These are phyloP conservation scores for Actinomortierella wolfii DNA, from an alignment of 371 early-diverging fungal genomes.

Conservation along the genomic window DNA sequence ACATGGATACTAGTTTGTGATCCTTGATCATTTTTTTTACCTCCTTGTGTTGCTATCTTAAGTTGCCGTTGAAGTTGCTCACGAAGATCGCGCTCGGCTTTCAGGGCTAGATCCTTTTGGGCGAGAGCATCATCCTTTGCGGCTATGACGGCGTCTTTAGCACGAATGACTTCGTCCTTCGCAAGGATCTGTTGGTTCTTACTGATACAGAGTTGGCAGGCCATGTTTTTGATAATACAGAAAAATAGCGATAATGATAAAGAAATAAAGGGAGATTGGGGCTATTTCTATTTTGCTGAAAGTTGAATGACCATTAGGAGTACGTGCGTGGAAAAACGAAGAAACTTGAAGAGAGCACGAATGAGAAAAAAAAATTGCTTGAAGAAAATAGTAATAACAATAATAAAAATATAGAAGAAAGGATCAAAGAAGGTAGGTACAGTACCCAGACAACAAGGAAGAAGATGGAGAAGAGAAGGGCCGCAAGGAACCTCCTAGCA, in stretches of 20 bases:
- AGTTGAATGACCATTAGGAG: no score
- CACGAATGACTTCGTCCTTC: constrained; percentile 35
- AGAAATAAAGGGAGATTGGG: no score
- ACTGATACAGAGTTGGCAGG: constrained; percentile 18
- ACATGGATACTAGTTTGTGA: no score
- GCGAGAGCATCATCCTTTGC: constrained; percentile 34
- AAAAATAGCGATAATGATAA: no score
- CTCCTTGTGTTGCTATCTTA: constrained; percentile 9
- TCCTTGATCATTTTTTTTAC: no score
- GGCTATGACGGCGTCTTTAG: constrained; percentile 34
- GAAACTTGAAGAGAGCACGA: background rate
- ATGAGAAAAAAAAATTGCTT: background rate
- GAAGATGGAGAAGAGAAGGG: background rate
- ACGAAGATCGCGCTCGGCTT: constrained; percentile 24
- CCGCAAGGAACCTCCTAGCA: background rate
- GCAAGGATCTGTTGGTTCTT: constrained; percentile 27
- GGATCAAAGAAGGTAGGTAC: no score
- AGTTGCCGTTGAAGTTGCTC: constrained; percentile 37
- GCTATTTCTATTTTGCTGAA: no score
- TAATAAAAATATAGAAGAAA: background rate
- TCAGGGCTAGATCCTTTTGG: constrained; percentile 31
- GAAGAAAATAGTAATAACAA: background rate
- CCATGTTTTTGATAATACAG: no score
- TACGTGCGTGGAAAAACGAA: no score
- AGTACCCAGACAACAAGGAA: background rate